Conservation (phyloP, 2,329 filamentous ascomycete genomes). For the Microsporum ferrugineum region DNA sequence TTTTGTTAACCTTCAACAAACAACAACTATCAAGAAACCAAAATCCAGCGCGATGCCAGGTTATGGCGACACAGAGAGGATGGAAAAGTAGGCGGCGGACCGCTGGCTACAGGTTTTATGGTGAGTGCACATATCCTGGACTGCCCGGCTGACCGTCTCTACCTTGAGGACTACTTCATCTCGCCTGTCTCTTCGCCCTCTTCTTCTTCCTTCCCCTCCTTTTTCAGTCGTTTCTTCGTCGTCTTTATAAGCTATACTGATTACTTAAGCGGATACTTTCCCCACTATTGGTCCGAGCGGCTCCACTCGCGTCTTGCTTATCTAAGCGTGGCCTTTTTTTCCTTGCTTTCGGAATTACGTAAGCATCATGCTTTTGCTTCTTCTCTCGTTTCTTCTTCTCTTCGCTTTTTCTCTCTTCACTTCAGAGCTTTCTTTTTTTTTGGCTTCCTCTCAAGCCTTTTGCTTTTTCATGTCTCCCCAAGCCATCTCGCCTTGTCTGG, state of each 20-base stretch:
- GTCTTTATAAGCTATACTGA: not conserved
- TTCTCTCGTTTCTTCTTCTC: not conserved
- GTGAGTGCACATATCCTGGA: not conserved
- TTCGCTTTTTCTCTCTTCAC: not conserved
- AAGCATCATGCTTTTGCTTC: not conserved
- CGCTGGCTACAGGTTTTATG: not conserved
- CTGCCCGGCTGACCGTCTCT: not conserved
- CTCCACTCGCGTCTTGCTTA: not conserved
- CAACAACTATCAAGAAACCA: not conserved
- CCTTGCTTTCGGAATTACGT: not conserved
- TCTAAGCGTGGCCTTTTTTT: not conserved
- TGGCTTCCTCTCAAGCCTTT: not conserved
- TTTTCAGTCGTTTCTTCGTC: not conserved
- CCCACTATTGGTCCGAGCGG: not conserved
- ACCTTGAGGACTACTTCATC: not conserved
- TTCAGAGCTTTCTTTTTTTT: not conserved
- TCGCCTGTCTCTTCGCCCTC: not conserved
- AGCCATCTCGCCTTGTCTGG: not conserved
- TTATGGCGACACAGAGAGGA: not conserved
- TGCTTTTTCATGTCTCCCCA: conserved; percentile 3
- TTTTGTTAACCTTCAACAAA: not conserved
- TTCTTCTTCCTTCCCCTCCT: not conserved
- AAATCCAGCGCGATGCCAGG: not conserved
- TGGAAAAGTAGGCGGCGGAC: not conserved
- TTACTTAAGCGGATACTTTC: not conserved